phyloP scores from a whole-genome alignment of 345 rosid species.

The Laguncularia racemosa region DNA sequence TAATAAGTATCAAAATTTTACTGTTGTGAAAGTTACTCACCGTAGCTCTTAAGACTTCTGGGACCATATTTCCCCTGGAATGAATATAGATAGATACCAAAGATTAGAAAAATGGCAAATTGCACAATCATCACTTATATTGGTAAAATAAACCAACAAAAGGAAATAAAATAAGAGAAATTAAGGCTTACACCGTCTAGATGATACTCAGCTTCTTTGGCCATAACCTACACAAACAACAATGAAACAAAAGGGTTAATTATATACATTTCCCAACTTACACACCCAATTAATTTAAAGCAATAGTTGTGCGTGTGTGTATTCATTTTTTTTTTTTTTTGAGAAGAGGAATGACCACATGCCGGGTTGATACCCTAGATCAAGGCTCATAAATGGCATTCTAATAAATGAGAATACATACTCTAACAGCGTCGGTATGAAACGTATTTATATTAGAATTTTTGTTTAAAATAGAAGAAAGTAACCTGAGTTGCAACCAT shows the following conservation, averaged over 20 bases:
- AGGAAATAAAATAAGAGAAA: not conserved
- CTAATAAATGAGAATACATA: too few relatives aligned
- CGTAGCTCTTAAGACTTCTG: conserved; percentile 40
- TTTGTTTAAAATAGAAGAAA: not conserved
- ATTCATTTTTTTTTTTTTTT: too few relatives aligned
- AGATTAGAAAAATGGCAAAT: not conserved
- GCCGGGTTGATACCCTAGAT: too few relatives aligned
- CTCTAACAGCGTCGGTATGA: too few relatives aligned
- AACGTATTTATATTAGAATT: too few relatives aligned
- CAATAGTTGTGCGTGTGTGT: too few relatives aligned
- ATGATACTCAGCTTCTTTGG: conserved; percentile 27
- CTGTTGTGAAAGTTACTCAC: conserved; percentile 20
- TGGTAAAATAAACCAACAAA: too few relatives aligned
- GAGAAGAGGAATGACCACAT: too few relatives aligned
- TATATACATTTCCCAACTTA: too few relatives aligned
- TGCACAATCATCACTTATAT: too few relatives aligned
- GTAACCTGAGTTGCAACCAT: conserved; percentile 14
- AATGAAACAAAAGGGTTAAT: not conserved
- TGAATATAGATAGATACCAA: not conserved
- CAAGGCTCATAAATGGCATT: too few relatives aligned
- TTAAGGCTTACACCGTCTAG: conserved; percentile 37
- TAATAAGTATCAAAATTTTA: not conserved
- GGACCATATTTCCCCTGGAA: conserved; percentile 29
- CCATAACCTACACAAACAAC: conserved; percentile 18
- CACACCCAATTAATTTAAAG: too few relatives aligned